Evolutionary conservation across 768 basidiomycete genomes (phyloP).

Genomic region (Pleurotus pulmonarius): DNA sequence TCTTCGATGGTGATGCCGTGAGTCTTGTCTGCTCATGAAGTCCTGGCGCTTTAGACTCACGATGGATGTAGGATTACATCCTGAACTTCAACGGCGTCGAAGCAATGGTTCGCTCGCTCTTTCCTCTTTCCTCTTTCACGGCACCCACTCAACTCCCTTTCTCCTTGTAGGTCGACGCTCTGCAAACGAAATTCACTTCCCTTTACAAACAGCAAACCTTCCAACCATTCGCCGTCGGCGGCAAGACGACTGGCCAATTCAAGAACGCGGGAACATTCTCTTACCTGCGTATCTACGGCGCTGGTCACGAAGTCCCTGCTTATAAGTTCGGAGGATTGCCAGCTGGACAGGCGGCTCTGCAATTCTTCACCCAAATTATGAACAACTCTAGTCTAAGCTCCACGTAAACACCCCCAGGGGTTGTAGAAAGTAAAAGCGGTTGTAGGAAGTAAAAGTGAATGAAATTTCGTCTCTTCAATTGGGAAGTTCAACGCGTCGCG

Average conservation of each 20-base stretch:
- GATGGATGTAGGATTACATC: constrained; percentile 39
- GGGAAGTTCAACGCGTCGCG: no score
- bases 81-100: constrained; percentile 54
- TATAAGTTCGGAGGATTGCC: constrained; percentile 36
- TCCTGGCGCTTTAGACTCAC: neutral
- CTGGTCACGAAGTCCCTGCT: constrained; percentile 46
- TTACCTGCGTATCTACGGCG: constrained; percentile 48
- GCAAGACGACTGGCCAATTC: constrained; percentile 45
- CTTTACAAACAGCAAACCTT: constrained; percentile 39
- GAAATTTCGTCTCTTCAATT: no score
- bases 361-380: constrained; percentile 43
- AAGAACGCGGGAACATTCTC: constrained; percentile 59
- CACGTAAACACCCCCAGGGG: neutral
- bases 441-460: neutral
- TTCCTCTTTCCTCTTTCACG: neutral
- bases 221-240: constrained; percentile 45
- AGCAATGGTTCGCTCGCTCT: constrained; percentile 38
- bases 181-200: constrained; percentile 42
- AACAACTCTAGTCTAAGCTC: constrained; percentile 16
- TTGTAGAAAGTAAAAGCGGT: neutral
- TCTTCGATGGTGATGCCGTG: constrained; percentile 59
- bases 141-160: neutral
- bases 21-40: constrained; percentile 12
- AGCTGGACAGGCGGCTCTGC: constrained; percentile 38
- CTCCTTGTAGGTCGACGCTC: constrained; percentile 33